Percentiles rank a stretch among this genome's conserved stretches.
These are phyloP conservation scores for Eimeria brunetti DNA, from an alignment of 169 alveolate species.

Conservation along the genomic window DNA sequence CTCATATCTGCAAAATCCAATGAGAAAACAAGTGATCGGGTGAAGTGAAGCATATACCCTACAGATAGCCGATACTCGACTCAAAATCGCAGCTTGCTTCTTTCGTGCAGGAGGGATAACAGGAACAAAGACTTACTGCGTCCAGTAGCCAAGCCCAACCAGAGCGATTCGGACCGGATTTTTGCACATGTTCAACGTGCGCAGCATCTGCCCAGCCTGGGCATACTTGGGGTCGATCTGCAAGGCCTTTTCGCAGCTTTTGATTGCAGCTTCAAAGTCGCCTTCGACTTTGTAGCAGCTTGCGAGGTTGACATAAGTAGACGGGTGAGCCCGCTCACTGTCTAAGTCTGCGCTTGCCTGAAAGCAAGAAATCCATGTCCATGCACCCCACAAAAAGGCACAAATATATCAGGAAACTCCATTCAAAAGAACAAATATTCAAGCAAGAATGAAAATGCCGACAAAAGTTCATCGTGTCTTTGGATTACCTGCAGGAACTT, in stretches of 20 bases:
- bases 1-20: slow-evolving; percentile 25
- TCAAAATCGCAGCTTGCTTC: background rate
- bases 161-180: slow-evolving; percentile 64
- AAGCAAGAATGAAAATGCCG: background rate
- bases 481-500: slow-evolving; percentile 83
- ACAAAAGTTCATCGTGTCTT: background rate
- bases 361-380: background rate
- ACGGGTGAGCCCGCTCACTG: slow-evolving; percentile 56
- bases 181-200: slow-evolving; percentile 68
- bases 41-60: background rate
- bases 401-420: background rate
- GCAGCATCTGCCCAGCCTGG: slow-evolving; percentile 74
- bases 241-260: slow-evolving; percentile 68
- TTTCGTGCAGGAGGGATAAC: background rate
- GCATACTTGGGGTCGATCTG: slow-evolving; percentile 63
- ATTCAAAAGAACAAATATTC: background rate
- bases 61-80: background rate
- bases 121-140: slow-evolving; percentile 35
- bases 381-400: background rate
- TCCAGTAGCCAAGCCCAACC: slow-evolving; percentile 81
- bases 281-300: slow-evolving; percentile 75
- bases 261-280: slow-evolving; percentile 55
- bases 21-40: background rate
- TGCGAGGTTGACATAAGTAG: slow-evolving; percentile 74
- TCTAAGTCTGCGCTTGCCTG: slow-evolving; percentile 73